Conservation (phyloP, 1,284 basidiomycete species). For the Sanghuangporus sanghuang region DNA sequence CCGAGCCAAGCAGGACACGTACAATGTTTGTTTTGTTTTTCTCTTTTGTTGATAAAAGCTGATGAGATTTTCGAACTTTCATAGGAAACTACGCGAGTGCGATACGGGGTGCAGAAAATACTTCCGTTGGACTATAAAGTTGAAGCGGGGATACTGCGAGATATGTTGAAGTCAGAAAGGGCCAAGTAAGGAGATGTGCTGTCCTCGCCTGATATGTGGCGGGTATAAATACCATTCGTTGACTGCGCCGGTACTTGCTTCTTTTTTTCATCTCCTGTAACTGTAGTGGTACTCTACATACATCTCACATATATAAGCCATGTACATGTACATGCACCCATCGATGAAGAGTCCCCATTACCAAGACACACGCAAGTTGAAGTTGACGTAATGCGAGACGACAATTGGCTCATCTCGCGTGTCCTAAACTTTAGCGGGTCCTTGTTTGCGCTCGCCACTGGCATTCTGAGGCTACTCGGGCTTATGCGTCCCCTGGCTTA, state of each 20-base stretch:
- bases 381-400: neutral
- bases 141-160: constrained; percentile 59
- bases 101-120: constrained; percentile 77
- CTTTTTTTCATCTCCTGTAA: neutral
- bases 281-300: constrained; percentile 8
- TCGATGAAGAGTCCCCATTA: no score
- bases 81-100: constrained; percentile 73
- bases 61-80: constrained; percentile 5
- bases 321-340: neutral
- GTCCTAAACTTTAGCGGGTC: neutral
- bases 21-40: constrained; percentile 53
- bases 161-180: constrained; percentile 42
- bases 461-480: neutral
- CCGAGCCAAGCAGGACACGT: constrained; percentile 85
- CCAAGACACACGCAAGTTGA: neutral
- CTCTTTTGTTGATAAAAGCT: neutral
- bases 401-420: constrained; percentile 5
- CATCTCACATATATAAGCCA: neutral
- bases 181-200: constrained; percentile 25
- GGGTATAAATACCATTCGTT: neutral
- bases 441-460: neutral
- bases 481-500: neutral
- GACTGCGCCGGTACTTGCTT: neutral
- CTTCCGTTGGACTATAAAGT: constrained; percentile 65
- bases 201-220: neutral